Conservation (phyloP, 2,329 filamentous ascomycete genomes). For the Nothopassalora personata region DNA sequence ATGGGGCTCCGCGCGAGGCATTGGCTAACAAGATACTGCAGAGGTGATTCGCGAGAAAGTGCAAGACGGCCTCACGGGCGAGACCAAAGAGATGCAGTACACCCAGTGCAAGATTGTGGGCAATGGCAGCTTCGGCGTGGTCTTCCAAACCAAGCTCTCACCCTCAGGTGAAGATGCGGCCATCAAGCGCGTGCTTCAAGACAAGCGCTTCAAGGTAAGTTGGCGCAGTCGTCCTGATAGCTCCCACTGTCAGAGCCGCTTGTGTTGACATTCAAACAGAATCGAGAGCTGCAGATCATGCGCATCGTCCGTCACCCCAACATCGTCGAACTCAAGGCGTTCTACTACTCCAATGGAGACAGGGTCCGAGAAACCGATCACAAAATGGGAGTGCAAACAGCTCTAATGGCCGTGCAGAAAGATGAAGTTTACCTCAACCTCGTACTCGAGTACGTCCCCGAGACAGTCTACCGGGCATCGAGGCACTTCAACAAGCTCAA, state of each 20-base stretch:
- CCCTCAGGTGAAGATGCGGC: conserved; percentile 97
- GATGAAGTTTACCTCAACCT: conserved; percentile 99
- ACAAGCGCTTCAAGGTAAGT: conserved; percentile 96
- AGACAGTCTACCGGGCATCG: conserved; percentile 96
- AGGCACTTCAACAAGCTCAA: conserved; percentile 99
- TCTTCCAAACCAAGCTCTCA: conserved; percentile 97
- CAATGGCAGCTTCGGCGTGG: conserved; percentile 96
- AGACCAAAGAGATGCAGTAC: conserved; percentile 94
- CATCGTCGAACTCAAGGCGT: conserved; percentile 97
- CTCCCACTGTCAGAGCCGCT: not conserved
- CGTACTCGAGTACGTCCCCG: conserved; percentile 95
- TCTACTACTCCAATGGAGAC: conserved; percentile 99
- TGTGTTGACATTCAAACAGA: conserved; percentile 53
- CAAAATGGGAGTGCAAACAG: conserved; percentile 33
- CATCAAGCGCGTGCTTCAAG: conserved; percentile 97
- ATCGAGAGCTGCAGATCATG: conserved; percentile 99
- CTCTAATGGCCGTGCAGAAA: conserved; percentile 46
- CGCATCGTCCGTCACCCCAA: conserved; percentile 98
- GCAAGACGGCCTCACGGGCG: conserved; percentile 93
- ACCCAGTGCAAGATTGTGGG: conserved; percentile 99
- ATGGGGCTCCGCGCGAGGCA: conserved; percentile 2
- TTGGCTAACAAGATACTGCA: conserved; percentile 43
- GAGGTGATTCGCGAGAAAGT: conserved; percentile 99
- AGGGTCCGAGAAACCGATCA: conserved; percentile 56
- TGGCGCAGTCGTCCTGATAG: not conserved